Percentiles rank a stretch among this genome's conserved stretches.
phyloP scores from a whole-genome alignment of 768 basidiomycete genomes.

The Cytidiella melzeri region DNA sequence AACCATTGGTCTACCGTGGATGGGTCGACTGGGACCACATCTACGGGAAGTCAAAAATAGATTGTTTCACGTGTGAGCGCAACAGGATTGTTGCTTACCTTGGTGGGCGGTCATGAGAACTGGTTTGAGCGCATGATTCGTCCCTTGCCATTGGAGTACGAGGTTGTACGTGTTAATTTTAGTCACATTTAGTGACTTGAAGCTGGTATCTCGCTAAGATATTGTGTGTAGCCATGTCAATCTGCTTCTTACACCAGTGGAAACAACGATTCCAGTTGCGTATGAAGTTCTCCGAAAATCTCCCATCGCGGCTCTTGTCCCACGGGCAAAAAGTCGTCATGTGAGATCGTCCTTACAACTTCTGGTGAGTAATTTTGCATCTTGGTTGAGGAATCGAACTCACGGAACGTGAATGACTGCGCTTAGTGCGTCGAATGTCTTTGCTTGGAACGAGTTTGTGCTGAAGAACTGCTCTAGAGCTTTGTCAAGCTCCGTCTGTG shows the following conservation, averaged over 20 bases:
- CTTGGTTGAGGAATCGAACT: too few species aligned
- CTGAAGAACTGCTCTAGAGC: constrained; percentile 24
- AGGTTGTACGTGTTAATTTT: constrained; percentile 75
- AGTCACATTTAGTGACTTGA: constrained; percentile 51
- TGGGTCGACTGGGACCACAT: constrained; percentile 58
- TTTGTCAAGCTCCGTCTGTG: constrained; percentile 27
- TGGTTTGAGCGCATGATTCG: constrained; percentile 55
- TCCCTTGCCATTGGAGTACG: constrained; percentile 69
- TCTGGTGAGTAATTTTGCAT: too few species aligned
- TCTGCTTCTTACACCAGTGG: constrained; percentile 63
- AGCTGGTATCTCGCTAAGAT: too few species aligned
- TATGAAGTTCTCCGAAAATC: constrained; percentile 29
- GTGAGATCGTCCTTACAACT: constrained; percentile 36
- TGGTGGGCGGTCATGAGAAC: constrained; percentile 64
- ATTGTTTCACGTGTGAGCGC: too few species aligned
- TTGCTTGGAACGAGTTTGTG: constrained; percentile 28
- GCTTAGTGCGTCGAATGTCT: constrained; percentile 24
- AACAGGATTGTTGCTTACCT: constrained; percentile 31
- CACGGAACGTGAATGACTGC: constrained; percentile 5
- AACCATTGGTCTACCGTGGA: constrained; percentile 44
- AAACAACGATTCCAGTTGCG: constrained; percentile 45
- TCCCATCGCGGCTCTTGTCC: constrained; percentile 42
- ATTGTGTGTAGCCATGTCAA: neutral
- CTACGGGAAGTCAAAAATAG: constrained; percentile 26
- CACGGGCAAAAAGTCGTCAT: constrained; percentile 39